Conservation (phyloP, 805 yeast species). For the Yueomyces sp. region DNA sequence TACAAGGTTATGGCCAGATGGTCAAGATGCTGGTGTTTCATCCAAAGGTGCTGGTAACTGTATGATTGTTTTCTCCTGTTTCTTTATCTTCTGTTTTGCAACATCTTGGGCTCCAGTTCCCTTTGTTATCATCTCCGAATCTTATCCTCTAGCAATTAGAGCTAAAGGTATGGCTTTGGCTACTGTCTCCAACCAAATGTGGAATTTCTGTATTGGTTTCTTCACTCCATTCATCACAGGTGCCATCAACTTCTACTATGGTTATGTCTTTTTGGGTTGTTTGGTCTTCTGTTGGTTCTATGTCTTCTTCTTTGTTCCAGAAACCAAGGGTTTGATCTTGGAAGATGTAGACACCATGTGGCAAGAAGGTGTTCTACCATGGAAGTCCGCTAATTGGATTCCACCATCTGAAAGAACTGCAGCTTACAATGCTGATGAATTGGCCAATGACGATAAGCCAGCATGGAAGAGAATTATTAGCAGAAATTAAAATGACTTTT, state of each 20-base stretch:
- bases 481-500: conserved; percentile 1
- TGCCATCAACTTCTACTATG: conserved; percentile 58
- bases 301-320: conserved; percentile 60
- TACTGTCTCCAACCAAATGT: conserved; percentile 50
- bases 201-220: conserved; percentile 60
- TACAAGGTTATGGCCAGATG: conserved; percentile 31
- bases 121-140: conserved; percentile 54
- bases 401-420: conserved; percentile 32
- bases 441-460: conserved; percentile 19
- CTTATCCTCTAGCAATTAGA: conserved; percentile 62
- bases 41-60: conserved; percentile 50
- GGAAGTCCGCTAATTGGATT: conserved; percentile 38
- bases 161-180: conserved; percentile 47
- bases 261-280: conserved; percentile 52
- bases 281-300: conserved; percentile 46
- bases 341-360: conserved; percentile 70
- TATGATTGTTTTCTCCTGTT: conserved; percentile 61
- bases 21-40: conserved; percentile 10
- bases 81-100: conserved; percentile 64
- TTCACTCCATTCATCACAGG: conserved; percentile 62
- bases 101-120: conserved; percentile 70
- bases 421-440: conserved; percentile 17
- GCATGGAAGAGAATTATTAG: conserved; percentile 16
- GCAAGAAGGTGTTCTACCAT: conserved; percentile 29
- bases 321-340: conserved; percentile 68